Evolutionary conservation across 139 green algal species (phyloP).

Genomic region (Trebouxia sp.): DNA sequence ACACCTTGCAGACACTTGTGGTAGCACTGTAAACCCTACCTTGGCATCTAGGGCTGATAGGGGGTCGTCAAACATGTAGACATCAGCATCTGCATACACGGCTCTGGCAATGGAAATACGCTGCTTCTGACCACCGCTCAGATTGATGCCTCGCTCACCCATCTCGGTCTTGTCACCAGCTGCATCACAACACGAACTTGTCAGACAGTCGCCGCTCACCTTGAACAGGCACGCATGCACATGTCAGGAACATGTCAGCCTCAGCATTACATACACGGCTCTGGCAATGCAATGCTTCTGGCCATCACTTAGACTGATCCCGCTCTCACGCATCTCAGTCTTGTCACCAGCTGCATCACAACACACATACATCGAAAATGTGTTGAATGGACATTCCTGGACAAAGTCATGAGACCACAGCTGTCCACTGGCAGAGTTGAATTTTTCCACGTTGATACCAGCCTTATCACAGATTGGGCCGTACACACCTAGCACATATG

Average conservation of each 20-base stretch:
- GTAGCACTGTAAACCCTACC: not conserved
- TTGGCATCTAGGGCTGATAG: slow-evolving; percentile 90
- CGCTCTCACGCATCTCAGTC: slow-evolving; percentile 71
- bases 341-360: slow-evolving; percentile 47
- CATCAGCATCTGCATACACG: slow-evolving; percentile 64
- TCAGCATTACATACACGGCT: slow-evolving; percentile 59
- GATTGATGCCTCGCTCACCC: slow-evolving; percentile 75
- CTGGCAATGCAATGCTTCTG: slow-evolving; percentile 79
- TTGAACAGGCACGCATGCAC: not conserved
- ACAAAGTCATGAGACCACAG: too few relatives aligned
- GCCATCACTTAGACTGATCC: slow-evolving; percentile 69
- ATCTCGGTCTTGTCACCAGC: slow-evolving; percentile 61
- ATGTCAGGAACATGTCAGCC: slow-evolving; percentile 73
- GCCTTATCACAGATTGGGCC: too few relatives aligned
- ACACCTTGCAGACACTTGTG: too few relatives aligned
- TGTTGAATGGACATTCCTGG: too few relatives aligned
- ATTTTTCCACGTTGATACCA: too few relatives aligned
- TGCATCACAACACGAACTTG: slow-evolving; percentile 8
- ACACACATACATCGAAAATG: not conserved
- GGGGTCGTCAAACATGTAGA: slow-evolving; percentile 92
- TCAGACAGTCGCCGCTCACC: not conserved
- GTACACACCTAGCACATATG: too few relatives aligned
- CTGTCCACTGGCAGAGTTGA: too few relatives aligned
- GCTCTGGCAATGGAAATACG: slow-evolving; percentile 78
- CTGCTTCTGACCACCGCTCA: slow-evolving; percentile 71